These are phyloP conservation scores for Zymoseptoria tritici DNA, from an alignment of 2,329 filamentous ascomycete genomes.

Conservation along the genomic window DNA sequence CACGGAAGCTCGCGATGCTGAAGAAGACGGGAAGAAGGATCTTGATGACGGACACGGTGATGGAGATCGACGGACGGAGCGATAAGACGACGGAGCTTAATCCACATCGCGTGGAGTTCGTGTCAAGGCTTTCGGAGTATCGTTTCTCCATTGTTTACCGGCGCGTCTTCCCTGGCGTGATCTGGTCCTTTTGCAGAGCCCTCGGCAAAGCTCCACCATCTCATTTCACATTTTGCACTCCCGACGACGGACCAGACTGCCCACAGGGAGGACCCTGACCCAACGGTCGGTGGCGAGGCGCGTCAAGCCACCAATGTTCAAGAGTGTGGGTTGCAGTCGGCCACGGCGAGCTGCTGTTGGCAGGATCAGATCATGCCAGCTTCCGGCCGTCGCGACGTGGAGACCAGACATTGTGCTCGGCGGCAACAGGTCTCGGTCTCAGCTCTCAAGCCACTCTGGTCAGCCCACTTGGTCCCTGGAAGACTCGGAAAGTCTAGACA, in stretches of 20 bases:
- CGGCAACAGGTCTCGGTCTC: too few species aligned
- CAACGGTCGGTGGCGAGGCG: not conserved
- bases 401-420: not conserved
- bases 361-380: not conserved
- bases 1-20: not conserved
- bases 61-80: not conserved
- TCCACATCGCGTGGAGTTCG: not conserved
- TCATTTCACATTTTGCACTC: not conserved
- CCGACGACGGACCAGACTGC: not conserved
- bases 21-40: not conserved
- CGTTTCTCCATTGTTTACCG: not conserved
- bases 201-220: not conserved
- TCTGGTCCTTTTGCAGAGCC: not conserved
- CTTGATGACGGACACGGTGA: not conserved
- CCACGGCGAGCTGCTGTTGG: not conserved
- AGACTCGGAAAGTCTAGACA: not conserved
- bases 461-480: not conserved
- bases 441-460: not conserved
- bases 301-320: not conserved
- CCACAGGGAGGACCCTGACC: not conserved
- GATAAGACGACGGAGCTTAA: not conserved
- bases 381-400: not conserved
- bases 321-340: not conserved
- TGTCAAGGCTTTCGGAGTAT: not conserved
- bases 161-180: not conserved